A percentile compares a stretch with the other conserved stretches of the same genome.
Evolutionary conservation across 805 yeast species (phyloP).

Genomic region (Ogataea trehalophila): DNA sequence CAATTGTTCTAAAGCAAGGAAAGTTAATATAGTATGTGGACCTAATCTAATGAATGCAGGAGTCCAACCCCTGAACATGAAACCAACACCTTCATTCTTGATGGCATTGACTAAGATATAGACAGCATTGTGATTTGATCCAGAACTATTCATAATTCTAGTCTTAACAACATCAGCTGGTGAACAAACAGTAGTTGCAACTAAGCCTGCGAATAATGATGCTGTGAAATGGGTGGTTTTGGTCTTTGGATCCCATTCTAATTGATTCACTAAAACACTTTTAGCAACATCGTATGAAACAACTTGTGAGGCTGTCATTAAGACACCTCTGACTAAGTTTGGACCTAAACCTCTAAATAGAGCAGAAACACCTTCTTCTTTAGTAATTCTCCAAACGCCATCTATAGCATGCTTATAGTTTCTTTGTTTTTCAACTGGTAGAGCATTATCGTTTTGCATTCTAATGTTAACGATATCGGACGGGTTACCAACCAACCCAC

Average conservation of each 20-base stretch:
- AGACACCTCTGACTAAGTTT: constrained; percentile 71
- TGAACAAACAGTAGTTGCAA: constrained; percentile 88
- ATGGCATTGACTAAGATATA: constrained; percentile 51
- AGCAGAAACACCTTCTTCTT: constrained; percentile 55
- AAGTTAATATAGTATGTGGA: constrained; percentile 71
- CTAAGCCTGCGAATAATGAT: constrained; percentile 75
- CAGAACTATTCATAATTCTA: constrained; percentile 70
- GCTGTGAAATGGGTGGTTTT: constrained; percentile 75
- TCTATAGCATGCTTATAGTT: constrained; percentile 75
- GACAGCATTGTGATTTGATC: constrained; percentile 42
- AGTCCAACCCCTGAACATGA: constrained; percentile 88
- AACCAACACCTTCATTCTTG: constrained; percentile 64
- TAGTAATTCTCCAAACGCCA: constrained; percentile 57
- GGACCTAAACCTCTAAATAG: constrained; percentile 74
- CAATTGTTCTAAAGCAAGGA: constrained; percentile 62
- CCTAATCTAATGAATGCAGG: constrained; percentile 85
- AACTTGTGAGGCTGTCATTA: constrained; percentile 89
- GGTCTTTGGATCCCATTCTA: constrained; percentile 52
- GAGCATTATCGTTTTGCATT: constrained; percentile 82
- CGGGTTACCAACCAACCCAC: constrained; percentile 85
- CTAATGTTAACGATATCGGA: constrained; percentile 83
- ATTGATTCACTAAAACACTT: constrained; percentile 44
- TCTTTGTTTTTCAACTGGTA: constrained; percentile 61
- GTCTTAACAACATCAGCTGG: constrained; percentile 92
- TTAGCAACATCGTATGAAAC: constrained; percentile 82